Evolutionary conservation across 257 asterid genomes (phyloP), one percentile per base, ranked within the genome.

Genomic region (Rehmannia glutinosa): DNA sequence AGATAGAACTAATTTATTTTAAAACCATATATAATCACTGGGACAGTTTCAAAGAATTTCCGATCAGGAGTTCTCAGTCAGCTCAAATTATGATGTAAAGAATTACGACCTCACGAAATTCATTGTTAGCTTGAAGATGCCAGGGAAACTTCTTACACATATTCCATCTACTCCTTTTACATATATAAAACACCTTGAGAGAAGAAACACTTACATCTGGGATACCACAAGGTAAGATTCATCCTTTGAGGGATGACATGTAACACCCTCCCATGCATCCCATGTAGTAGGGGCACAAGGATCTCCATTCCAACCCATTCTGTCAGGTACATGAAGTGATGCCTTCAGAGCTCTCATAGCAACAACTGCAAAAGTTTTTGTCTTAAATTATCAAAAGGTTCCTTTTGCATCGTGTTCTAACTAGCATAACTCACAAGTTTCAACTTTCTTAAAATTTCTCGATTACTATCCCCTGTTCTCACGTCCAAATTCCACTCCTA

Each of bases 261-360:
- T 79, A 63, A 94, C 96, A 70, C 99, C 98, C 72, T 94, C 99
- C 99, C 99, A 94, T 35, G 98, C 96, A 87, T 91, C 99, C 99
- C 98, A 91, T 16, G 80, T 68, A n/a, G 99, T 87, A 69, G 99
- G 99, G 36, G 97, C 97, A 78, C 99, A 94, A 5, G 99, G 98
- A 64, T 94, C 99, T 15, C 99, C 99, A 68, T 91, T 91, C 99
- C 99, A 94, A 20, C 99, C 99, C 99, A 91, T 91, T 70, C 99
- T 81, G 35, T 80, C 96, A 0, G 99, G 99, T 52, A 94, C 83
- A n/a, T 88, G 86, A 30, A 94, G 92, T n/a, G 99, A 91, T 35
- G 79, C 93, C 81, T 87, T 94, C 79, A 91, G 73, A 16, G 96
- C 90, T 77, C 73, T 87, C 99, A 94, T 94, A 21, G 96, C 97